phyloP scores from a whole-genome alignment of 345 rosid species.

The Theobroma cacao region DNA sequence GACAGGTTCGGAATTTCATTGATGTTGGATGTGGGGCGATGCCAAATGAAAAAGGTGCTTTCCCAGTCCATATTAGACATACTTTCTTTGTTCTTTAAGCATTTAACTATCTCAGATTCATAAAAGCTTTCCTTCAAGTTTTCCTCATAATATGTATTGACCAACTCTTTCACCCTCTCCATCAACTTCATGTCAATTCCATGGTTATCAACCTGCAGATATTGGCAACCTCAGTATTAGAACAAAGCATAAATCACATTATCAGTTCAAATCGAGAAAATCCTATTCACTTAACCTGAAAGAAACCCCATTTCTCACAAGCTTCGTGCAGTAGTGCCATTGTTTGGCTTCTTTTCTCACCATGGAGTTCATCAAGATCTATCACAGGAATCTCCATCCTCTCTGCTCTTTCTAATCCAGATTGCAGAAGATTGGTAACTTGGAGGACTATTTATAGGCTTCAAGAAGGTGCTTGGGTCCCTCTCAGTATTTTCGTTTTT shows the following conservation, averaged over 20 bases:
- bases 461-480: neutral
- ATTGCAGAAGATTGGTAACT: slow-evolving; percentile 19
- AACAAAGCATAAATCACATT: neutral
- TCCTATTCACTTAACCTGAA: slow-evolving; percentile 46
- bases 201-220: slow-evolving; percentile 78
- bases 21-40: slow-evolving; percentile 65
- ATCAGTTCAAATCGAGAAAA: neutral
- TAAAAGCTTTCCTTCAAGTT: slow-evolving; percentile 62
- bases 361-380: slow-evolving; percentile 59
- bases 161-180: slow-evolving; percentile 75
- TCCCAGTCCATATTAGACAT: slow-evolving; percentile 75
- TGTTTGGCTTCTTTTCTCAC: slow-evolving; percentile 57
- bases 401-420: slow-evolving; percentile 13
- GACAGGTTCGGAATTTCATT: slow-evolving; percentile 52
- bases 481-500: neutral
- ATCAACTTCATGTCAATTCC: slow-evolving; percentile 60
- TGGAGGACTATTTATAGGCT: slow-evolving; percentile 42
- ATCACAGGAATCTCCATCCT: slow-evolving; percentile 66
- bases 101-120: slow-evolving; percentile 58
- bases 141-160: slow-evolving; percentile 65
- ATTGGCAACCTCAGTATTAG: neutral
- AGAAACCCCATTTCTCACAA: slow-evolving; percentile 86
- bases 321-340: slow-evolving; percentile 76
- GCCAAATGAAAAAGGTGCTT: slow-evolving; percentile 74
- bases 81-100: slow-evolving; percentile 36